phyloP scores from a whole-genome alignment of 1,284 basidiomycete species.

The Takashimella koratensis region DNA sequence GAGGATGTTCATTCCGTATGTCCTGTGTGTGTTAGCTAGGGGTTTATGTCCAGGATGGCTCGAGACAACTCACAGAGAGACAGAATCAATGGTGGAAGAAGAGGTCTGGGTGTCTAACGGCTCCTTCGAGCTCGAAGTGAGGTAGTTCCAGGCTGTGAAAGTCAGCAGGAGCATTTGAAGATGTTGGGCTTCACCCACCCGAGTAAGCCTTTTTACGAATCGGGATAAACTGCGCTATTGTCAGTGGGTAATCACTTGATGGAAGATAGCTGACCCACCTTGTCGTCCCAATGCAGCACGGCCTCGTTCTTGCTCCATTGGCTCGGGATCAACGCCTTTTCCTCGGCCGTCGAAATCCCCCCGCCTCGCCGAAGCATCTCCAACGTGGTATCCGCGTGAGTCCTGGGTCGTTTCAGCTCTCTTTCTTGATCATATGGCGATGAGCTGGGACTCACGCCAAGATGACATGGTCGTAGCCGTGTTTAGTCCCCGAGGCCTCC shows the following conservation, averaged over 20 bases:
- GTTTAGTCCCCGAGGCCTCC: slow-evolving; percentile 36
- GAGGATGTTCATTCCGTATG: slow-evolving; percentile 74
- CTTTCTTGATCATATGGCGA: no score
- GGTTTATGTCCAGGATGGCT: slow-evolving; percentile 52
- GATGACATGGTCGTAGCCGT: slow-evolving; percentile 69
- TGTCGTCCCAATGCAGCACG: slow-evolving; percentile 64
- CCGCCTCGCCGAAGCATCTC: slow-evolving; percentile 59
- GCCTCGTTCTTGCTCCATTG: slow-evolving; percentile 68
- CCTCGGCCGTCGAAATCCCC: slow-evolving; percentile 57
- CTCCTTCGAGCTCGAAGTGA: slow-evolving; percentile 55
- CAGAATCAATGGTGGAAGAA: slow-evolving; percentile 54
- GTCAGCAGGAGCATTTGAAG: not conserved
- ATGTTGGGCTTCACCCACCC: slow-evolving; percentile 45
- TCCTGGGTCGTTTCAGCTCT: slow-evolving; percentile 17
- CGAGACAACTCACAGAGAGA: slow-evolving; percentile 59
- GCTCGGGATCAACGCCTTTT: slow-evolving; percentile 59
- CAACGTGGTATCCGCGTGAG: slow-evolving; percentile 66
- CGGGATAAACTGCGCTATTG: slow-evolving; percentile 63
- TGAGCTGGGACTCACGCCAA: slow-evolving; percentile 61
- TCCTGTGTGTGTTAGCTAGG: slow-evolving; percentile 14
- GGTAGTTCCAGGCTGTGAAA: slow-evolving; percentile 61
- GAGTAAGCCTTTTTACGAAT: slow-evolving; percentile 61
- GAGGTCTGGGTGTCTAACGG: slow-evolving; percentile 51
- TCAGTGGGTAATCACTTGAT: slow-evolving; percentile 1
- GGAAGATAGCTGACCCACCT: slow-evolving; percentile 45